These are phyloP conservation scores for Coemansia aciculifera DNA, from an alignment of 192 early-diverging fungal species.

Conservation along the genomic window DNA sequence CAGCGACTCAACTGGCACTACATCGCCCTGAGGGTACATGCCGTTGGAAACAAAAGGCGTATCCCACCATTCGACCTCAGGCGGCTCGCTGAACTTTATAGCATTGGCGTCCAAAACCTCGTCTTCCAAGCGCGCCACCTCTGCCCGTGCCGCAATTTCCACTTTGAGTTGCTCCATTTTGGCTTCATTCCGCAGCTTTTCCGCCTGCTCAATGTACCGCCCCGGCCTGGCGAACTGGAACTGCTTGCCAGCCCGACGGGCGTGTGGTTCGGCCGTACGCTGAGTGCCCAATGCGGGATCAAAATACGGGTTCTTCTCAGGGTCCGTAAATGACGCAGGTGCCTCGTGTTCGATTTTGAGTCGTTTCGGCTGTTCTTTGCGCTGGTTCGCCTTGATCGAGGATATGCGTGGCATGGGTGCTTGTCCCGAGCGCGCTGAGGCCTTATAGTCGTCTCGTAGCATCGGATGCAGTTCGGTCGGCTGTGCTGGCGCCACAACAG, in stretches of 20 bases:
- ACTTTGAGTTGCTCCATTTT: slow-evolving; percentile 53
- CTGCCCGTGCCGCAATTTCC: slow-evolving; percentile 36
- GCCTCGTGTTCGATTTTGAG: slow-evolving; percentile 57
- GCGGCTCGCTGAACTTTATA: slow-evolving; percentile 67
- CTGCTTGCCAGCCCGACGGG: slow-evolving; percentile 41
- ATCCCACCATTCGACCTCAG: slow-evolving; percentile 98
- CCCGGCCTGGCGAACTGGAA: slow-evolving; percentile 85
- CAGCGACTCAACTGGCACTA: slow-evolving; percentile 59
- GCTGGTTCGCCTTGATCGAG: slow-evolving; percentile 71
- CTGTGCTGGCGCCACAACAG: slow-evolving; percentile 3
- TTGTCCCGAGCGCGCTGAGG: slow-evolving; percentile 14
- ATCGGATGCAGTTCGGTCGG: slow-evolving; percentile 36
- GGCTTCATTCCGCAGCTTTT: slow-evolving; percentile 75
- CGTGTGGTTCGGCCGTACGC: slow-evolving; percentile 42
- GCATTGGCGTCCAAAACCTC: slow-evolving; percentile 33
- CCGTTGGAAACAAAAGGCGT: slow-evolving; percentile 71
- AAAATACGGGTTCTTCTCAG: slow-evolving; percentile 86
- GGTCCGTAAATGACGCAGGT: slow-evolving; percentile 59
- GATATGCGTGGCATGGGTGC: slow-evolving; percentile 48
- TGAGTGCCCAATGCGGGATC: slow-evolving; percentile 64
- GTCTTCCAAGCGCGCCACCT: slow-evolving; percentile 32
- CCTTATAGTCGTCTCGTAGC: slow-evolving; percentile 48
- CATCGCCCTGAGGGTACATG: slow-evolving; percentile 65
- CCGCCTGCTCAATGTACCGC: slow-evolving; percentile 77
- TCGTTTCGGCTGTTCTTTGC: slow-evolving; percentile 53